Base-by-base conservation (phyloP, 1,139 yeast genomes). In the Debaryomycetaceae sp. region DNA sequence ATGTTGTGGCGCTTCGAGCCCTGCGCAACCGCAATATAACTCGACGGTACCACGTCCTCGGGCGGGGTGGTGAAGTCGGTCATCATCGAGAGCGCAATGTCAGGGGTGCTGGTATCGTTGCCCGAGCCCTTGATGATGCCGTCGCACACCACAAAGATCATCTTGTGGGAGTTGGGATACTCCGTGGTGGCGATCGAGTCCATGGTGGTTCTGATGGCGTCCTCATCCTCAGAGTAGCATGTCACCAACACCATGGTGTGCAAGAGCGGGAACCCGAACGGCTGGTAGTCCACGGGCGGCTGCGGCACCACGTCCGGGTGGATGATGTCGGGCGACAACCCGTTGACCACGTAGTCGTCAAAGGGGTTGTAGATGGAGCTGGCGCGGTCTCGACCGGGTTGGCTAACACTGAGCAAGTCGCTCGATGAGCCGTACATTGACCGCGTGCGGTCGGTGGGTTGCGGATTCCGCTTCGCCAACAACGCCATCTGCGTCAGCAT, bases 101-200 rank as follows among this genome's bases (percentile, higher is more conserved):
- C 97, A 0, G 97, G 96, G 1, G 98, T 91, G 1, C 89, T 70
- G 51, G 56, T 53, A 35, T 79, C 88, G 55, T 88, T 88, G 29
- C 96, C 97, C 13, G 95, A 78, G 45, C 98, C 98, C 52, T 89
- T 88, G 45, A 91, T 81, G 21, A 89, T 48, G 48, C 98, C 98
- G 61, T 91, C 98, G 65, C 97, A 89, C 22, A 91, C 71, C 27
- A 89, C 78, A 35, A 88, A 62, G 31, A 91, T 65, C 41, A 91
- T 61, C 56, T 89, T 91, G 57, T 91, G 97, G 5, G 96, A 84
- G 56, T 86, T 88, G 37, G 97, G 96, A 53, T 83, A 91, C 43
- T 85, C 95, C 2, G 96, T 86, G 1, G 95, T 85, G 12, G 95
- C 86, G 37, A 91, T 54, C 1, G 97, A 89, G 55, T 91, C 96